Conservation (phyloP, 352 stramenopile genomes). For the Phytophthora palmivora region DNA sequence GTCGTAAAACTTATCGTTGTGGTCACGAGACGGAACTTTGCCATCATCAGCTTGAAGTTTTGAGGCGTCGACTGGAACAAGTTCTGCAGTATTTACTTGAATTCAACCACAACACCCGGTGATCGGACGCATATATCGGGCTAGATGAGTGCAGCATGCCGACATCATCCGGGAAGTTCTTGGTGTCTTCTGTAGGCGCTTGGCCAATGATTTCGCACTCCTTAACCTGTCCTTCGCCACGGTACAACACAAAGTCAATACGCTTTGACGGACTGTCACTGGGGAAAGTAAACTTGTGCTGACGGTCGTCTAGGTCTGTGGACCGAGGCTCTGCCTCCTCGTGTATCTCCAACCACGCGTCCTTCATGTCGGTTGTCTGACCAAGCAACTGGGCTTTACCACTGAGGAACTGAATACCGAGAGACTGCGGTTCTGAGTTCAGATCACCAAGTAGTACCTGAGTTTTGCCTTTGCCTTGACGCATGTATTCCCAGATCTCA, state of each 20-base stretch:
- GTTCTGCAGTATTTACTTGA: constrained; percentile 33
- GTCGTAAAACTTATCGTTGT: constrained; percentile 3
- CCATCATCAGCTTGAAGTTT: constrained; percentile 2
- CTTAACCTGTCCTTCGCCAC: constrained; percentile 66
- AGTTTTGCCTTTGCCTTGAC: constrained; percentile 58
- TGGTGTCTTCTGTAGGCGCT: constrained; percentile 71
- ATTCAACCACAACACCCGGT: constrained; percentile 84
- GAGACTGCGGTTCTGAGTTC: constrained; percentile 87
- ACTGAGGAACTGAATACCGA: constrained; percentile 81
- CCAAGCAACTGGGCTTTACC: constrained; percentile 61
- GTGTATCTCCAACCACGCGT: constrained; percentile 78
- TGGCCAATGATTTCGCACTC: constrained; percentile 83
- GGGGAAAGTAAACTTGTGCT: constrained; percentile 83
- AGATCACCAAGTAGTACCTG: constrained; percentile 87
- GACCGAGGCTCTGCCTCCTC: constrained; percentile 69
- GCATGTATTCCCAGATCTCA: constrained; percentile 87
- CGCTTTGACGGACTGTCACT: constrained; percentile 86
- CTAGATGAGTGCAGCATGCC: constrained; percentile 82
- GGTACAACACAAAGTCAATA: constrained; percentile 88
- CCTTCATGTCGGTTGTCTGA: constrained; percentile 70
- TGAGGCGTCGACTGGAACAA: too few relatives aligned
- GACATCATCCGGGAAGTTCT: constrained; percentile 57
- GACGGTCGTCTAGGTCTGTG: constrained; percentile 44
- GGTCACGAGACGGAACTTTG: not conserved
- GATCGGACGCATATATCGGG: constrained; percentile 88